Base-by-base conservation (phyloP, 208 protist genomes). In the Strigomonas culicis region DNA sequence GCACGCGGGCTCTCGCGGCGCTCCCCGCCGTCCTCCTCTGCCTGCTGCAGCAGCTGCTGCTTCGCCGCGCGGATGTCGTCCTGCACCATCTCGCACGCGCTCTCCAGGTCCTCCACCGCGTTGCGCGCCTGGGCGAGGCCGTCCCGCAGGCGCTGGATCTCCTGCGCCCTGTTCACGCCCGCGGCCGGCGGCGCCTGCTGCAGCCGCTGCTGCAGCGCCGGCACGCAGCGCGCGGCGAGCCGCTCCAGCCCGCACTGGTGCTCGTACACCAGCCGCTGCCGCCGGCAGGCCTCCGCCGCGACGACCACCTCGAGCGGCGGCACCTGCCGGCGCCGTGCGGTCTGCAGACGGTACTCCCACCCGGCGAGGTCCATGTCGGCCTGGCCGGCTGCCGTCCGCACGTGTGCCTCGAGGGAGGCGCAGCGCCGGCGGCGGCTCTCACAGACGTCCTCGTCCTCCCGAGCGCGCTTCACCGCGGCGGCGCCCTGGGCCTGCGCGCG, bases 321-420 rank as follows among this genome's bases (percentile, higher is more conserved):
- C 1, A 86, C 67, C 43, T 82, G 66, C 21, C 72, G 47, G 46
- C 85, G 79, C 27, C 67, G 57, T 17, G 88, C 82, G 41, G 83
- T 80, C 52, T 84, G 80, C 11, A 94, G 73, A 47, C 82, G 75
- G 44, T 94, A 90, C 65, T 94, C 85, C 83, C 85, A 92, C 25
- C 72, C 72, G 1, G 88, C 88, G 22, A 94, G 56, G 25, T 84
- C 75, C 0, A 73, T 79, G 66, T 91, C 85, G 24, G 75, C 75
- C 0, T 64, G 64, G 32, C 66, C 66, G 13, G 63, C 39, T 46
- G 81, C 71, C 30, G 59, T 72, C 43, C 68, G 56, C 32, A 88
- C 43, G n/a, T 78, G 70, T 46, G 68, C 70, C 66, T 91, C 81
- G 28, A 84, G 52, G 0, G 44, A 66, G 13, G 75, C 56, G 31